Evolutionary conservation across 768 basidiomycete genomes (phyloP).

Genomic region (Hypholoma sublateritium): DNA sequence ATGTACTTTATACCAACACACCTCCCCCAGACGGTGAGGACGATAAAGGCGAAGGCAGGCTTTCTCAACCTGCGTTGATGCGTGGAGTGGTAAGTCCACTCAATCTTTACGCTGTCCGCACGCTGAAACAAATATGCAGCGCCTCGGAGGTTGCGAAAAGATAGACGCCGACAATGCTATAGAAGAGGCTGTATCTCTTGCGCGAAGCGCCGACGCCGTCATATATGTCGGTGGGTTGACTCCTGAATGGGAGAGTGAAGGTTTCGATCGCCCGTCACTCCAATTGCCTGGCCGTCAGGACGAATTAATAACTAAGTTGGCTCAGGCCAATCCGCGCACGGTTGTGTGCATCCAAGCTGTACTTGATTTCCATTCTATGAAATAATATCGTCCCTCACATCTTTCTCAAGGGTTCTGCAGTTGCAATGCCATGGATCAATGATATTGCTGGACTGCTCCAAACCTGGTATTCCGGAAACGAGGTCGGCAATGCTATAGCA

Average conservation of each 20-base stretch:
- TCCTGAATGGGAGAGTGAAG: constrained; percentile 76
- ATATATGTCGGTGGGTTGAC: constrained; percentile 61
- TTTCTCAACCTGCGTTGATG: constrained; percentile 68
- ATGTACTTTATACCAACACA: constrained; percentile 69
- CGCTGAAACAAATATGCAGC: constrained; percentile 31
- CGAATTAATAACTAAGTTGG: constrained; percentile 53
- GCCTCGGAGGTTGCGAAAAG: constrained; percentile 67
- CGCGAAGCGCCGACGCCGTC: constrained; percentile 53
- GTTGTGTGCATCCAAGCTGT: constrained; percentile 65
- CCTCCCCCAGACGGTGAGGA: constrained; percentile 45
- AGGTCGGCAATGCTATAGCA: constrained; percentile 61
- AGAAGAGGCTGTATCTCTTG: constrained; percentile 53
- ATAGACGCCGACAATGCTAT: constrained; percentile 59
- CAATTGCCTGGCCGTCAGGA: constrained; percentile 59
- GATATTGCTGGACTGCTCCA: constrained; percentile 56
- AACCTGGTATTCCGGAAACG: constrained; percentile 68
- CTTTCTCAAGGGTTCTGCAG: constrained; percentile 55
- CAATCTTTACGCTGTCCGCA: neutral
- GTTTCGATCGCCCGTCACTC: constrained; percentile 66
- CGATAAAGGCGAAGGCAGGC: constrained; percentile 37
- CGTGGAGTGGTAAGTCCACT: constrained; percentile 53
- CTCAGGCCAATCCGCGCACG: constrained; percentile 54
- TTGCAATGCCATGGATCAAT: constrained; percentile 74
- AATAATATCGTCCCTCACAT: neutral
- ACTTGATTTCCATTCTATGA: constrained; percentile 17